These are phyloP conservation scores for Aspergillus floridensis DNA, from an alignment of 2,329 filamentous ascomycete species.

Conservation along the genomic window DNA sequence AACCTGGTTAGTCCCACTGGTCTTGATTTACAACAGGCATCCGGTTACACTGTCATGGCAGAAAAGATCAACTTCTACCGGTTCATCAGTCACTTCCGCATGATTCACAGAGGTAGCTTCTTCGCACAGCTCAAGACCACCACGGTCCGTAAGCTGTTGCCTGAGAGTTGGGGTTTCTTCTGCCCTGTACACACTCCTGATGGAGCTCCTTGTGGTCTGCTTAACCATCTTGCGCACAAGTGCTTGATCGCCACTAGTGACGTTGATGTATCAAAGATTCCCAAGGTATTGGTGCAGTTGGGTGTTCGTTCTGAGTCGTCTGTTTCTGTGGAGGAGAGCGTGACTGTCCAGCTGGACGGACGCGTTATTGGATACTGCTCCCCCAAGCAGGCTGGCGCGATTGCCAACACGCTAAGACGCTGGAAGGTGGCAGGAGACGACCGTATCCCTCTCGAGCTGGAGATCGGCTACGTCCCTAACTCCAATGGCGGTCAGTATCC, in stretches of 20 bases:
- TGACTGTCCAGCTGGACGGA: slow-evolving; percentile 87
- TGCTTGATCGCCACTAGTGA: slow-evolving; percentile 80
- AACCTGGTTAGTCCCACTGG: slow-evolving; percentile 90
- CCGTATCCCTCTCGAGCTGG: slow-evolving; percentile 75
- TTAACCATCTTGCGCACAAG: slow-evolving; percentile 95
- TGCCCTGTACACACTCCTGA: slow-evolving; percentile 98
- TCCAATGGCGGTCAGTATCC: slow-evolving; percentile 93
- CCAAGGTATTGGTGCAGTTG: slow-evolving; percentile 71
- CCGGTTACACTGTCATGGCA: slow-evolving; percentile 92
- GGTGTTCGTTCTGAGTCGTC: slow-evolving; percentile 75
- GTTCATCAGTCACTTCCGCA: slow-evolving; percentile 98
- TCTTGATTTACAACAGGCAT: slow-evolving; percentile 88
- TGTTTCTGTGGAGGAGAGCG: slow-evolving; percentile 75
- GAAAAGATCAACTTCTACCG: slow-evolving; percentile 99
- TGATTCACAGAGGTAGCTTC: slow-evolving; percentile 98
- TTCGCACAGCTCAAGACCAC: slow-evolving; percentile 98
- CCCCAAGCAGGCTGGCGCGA: slow-evolving; percentile 74
- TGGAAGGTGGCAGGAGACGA: slow-evolving; percentile 93
- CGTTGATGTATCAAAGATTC: slow-evolving; percentile 71
- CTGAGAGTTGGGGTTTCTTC: slow-evolving; percentile 96
- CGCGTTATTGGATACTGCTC: slow-evolving; percentile 86
- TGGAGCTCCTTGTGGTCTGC: slow-evolving; percentile 86
- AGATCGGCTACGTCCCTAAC: slow-evolving; percentile 86
- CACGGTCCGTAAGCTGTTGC: slow-evolving; percentile 88
- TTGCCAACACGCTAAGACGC: slow-evolving; percentile 82